Conservation (phyloP, 2,329 filamentous ascomycete genomes). For the Paramyrothecium sp. region DNA sequence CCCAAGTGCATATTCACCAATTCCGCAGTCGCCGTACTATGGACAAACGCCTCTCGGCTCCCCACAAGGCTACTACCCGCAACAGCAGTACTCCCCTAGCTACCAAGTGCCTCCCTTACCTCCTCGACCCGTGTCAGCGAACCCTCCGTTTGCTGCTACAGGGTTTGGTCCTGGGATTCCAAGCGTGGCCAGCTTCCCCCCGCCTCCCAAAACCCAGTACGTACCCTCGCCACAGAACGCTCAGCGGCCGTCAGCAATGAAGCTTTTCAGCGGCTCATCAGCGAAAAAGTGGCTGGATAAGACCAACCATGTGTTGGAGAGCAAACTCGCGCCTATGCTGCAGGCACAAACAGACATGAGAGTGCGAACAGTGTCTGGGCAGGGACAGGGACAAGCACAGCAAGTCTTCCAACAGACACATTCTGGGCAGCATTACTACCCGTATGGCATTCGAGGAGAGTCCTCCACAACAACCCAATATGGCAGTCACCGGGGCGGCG, state of each 20-base stretch:
- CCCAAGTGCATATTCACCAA: not conserved
- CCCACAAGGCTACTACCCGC: constrained; percentile 5
- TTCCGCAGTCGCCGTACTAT: constrained; percentile 16
- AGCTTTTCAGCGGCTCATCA: constrained; percentile 29
- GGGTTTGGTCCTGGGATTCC: constrained; percentile 18
- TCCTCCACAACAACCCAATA: constrained; percentile 5
- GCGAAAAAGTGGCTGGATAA: constrained; percentile 33
- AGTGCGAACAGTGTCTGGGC: constrained; percentile 3
- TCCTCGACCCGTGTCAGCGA: constrained; percentile 19
- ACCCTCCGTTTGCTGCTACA: constrained; percentile 10
- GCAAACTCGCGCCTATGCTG: constrained; percentile 26
- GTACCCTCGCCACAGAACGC: constrained; percentile 15
- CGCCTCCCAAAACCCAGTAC: constrained; percentile 29
- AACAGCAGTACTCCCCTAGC: constrained; percentile 8
- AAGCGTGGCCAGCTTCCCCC: constrained; percentile 23
- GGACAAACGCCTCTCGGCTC: constrained; percentile 15
- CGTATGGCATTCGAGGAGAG: not conserved
- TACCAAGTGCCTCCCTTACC: constrained; percentile 22
- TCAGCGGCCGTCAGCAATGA: constrained; percentile 11
- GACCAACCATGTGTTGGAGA: constrained; percentile 32
- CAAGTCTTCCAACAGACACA: not conserved
- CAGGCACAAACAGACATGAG: constrained; percentile 15
- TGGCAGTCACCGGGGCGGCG: not conserved
- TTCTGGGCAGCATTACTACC: not conserved
- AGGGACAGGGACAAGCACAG: not conserved